Evolutionary conservation across 176 grass and related monocot species (phyloP).

Genomic region (Oryza glaberrima): DNA sequence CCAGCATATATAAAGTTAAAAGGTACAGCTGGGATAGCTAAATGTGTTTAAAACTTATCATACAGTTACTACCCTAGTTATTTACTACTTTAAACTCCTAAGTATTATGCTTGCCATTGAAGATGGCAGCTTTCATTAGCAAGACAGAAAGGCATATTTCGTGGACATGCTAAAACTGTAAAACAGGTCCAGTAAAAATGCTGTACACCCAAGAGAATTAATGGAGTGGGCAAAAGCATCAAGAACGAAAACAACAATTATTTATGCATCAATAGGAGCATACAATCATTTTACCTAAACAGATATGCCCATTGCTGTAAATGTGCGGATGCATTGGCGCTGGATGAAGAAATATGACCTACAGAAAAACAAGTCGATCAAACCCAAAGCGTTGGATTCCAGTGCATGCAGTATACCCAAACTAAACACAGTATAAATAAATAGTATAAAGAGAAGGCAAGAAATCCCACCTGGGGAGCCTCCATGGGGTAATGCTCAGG

Average conservation of each 20-base stretch:
- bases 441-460: background rate
- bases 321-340: conserved; percentile 88
- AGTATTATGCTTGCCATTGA: background rate
- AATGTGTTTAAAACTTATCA: background rate
- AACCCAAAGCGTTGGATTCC: background rate
- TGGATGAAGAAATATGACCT: conserved; percentile 96
- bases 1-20: background rate
- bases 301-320: conserved; percentile 96
- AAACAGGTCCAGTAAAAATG: background rate
- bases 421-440: background rate
- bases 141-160: background rate
- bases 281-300: conserved; percentile 67
- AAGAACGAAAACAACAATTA: background rate
- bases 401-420: background rate
- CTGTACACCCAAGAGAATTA: too few species aligned
- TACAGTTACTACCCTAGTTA: background rate
- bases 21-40: background rate
- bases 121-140: background rate
- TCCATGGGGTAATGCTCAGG: conserved; percentile 98
- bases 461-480: conserved; percentile 67
- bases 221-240: conserved; percentile 20
- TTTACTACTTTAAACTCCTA: background rate
- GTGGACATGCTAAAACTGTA: background rate
- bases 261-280: background rate
- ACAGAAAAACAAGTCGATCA: conserved; percentile 7